Conservation (phyloP, 495 filamentous ascomycete species). For the Penicillium lagena region DNA sequence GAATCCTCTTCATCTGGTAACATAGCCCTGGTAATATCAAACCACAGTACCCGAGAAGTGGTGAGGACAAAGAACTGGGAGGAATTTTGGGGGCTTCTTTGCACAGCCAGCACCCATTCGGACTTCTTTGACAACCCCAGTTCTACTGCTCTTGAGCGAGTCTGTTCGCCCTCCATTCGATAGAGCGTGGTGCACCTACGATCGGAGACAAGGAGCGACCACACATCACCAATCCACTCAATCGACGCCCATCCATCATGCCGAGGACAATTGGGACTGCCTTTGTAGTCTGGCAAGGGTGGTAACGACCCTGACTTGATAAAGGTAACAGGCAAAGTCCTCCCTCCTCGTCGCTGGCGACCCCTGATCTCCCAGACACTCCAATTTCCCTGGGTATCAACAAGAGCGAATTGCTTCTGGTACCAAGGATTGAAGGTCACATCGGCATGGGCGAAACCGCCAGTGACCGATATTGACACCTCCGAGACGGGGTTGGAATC, state of each 20-base stretch:
- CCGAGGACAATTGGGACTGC: conserved; percentile 9
- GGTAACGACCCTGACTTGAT: conserved; percentile 24
- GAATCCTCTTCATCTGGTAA: conserved; percentile 3
- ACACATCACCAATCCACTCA: conserved; percentile 41
- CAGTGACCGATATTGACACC: conserved; percentile 46
- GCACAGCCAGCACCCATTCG: conserved; percentile 51
- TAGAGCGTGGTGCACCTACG: conserved; percentile 36
- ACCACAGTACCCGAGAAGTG: conserved; percentile 36
- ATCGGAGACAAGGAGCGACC: conserved; percentile 40
- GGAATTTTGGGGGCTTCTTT: conserved; percentile 34
- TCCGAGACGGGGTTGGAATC: conserved; percentile 55
- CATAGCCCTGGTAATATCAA: conserved; percentile 17
- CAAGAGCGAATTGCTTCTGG: conserved; percentile 59
- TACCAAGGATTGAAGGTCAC: conserved; percentile 75
- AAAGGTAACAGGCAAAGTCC: conserved; percentile 17
- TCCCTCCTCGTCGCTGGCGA: conserved; percentile 22
- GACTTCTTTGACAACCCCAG: conserved; percentile 27
- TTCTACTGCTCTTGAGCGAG: conserved; percentile 21
- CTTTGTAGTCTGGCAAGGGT: conserved; percentile 14
- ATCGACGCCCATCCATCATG: conserved; percentile 48
- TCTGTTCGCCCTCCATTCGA: conserved; percentile 15
- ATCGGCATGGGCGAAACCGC: conserved; percentile 58
- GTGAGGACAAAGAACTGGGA: conserved; percentile 54
- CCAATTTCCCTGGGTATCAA: conserved; percentile 72
- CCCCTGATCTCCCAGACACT: conserved; percentile 64